phyloP scores from a whole-genome alignment of 495 filamentous ascomycete genomes.

The Podospora appendiculata region DNA sequence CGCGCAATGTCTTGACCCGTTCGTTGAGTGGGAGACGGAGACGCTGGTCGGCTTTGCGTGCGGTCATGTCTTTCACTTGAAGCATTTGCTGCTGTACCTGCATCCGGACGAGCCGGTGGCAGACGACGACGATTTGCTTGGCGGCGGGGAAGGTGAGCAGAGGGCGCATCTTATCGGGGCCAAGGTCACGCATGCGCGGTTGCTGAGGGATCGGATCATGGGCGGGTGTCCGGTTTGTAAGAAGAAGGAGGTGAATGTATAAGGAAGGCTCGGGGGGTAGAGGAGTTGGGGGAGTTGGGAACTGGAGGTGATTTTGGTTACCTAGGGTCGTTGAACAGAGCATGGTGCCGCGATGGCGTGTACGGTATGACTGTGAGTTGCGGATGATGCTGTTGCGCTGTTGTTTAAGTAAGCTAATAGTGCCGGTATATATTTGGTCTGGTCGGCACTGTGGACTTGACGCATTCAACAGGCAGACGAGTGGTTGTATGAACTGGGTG shows the following conservation, averaged over 20 bases:
- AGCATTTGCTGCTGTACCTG: conserved; percentile 57
- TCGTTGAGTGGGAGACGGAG: conserved; percentile 55
- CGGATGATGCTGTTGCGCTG: no score
- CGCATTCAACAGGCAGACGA: no score
- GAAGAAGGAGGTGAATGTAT: conserved; percentile 2
- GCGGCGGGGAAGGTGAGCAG: conserved; percentile 31
- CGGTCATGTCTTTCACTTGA: conserved; percentile 83
- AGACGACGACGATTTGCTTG: conserved; percentile 17
- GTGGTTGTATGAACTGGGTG: no score
- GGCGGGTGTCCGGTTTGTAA: conserved; percentile 65
- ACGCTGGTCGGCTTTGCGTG: conserved; percentile 88
- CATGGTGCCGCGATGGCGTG: no score
- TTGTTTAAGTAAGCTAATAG: no score
- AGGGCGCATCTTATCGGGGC: conserved; percentile 51
- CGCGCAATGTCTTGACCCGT: conserved; percentile 54
- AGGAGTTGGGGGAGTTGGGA: no score
- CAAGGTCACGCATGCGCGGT: conserved; percentile 82
- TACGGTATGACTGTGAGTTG: no score
- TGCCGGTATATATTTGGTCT: no score
- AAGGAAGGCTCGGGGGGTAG: no score
- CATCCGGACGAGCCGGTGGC: conserved; percentile 27
- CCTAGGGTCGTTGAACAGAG: no score
- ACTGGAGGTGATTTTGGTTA: no score
- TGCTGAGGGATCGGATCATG: conserved; percentile 62
- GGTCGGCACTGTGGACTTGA: no score